phyloP scores from a whole-genome alignment of 2,329 filamentous ascomycete species.

The Sclerotiophoma versabilis region DNA sequence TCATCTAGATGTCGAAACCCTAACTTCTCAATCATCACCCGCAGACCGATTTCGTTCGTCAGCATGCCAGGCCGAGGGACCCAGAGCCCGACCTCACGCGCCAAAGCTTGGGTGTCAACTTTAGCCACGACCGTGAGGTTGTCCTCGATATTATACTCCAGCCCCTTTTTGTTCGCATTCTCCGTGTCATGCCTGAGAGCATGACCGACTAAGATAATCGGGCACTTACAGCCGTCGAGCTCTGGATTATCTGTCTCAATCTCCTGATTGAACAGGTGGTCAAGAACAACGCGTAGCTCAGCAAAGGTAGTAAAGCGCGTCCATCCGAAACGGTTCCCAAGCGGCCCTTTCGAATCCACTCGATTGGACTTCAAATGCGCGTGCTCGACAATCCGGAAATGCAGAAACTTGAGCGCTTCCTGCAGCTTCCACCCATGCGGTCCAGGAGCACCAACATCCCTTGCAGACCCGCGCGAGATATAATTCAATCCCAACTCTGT shows the following conservation, averaged over 20 bases:
- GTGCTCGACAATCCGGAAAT: slow-evolving; percentile 30
- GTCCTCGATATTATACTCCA: slow-evolving; percentile 21
- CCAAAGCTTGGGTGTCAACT: slow-evolving; percentile 36
- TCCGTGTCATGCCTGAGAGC: slow-evolving; percentile 28
- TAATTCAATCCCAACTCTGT: slow-evolving; percentile 33
- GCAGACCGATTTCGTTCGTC: slow-evolving; percentile 20
- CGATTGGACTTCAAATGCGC: slow-evolving; percentile 24
- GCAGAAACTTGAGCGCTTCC: slow-evolving; percentile 27
- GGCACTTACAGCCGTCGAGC: slow-evolving; percentile 20
- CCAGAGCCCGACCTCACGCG: slow-evolving; percentile 16
- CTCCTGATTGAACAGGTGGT: slow-evolving; percentile 20
- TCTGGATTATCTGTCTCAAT: slow-evolving; percentile 10
- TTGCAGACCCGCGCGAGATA: slow-evolving; percentile 15
- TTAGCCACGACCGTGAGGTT: slow-evolving; percentile 22
- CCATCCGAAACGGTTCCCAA: slow-evolving; percentile 32
- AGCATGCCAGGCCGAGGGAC: neutral
- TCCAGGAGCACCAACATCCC: slow-evolving; percentile 5
- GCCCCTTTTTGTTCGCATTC: slow-evolving; percentile 23
- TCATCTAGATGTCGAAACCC: slow-evolving; percentile 22
- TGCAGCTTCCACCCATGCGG: slow-evolving; percentile 27
- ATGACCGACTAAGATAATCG: slow-evolving; percentile 34
- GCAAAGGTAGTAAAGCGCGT: slow-evolving; percentile 27
- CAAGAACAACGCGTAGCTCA: slow-evolving; percentile 19
- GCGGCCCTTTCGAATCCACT: slow-evolving; percentile 16
- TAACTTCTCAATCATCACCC: slow-evolving; percentile 11